These are phyloP conservation scores for Thalassiosira livingstoniorum DNA, from an alignment of 352 stramenopile species.

Conservation along the genomic window DNA sequence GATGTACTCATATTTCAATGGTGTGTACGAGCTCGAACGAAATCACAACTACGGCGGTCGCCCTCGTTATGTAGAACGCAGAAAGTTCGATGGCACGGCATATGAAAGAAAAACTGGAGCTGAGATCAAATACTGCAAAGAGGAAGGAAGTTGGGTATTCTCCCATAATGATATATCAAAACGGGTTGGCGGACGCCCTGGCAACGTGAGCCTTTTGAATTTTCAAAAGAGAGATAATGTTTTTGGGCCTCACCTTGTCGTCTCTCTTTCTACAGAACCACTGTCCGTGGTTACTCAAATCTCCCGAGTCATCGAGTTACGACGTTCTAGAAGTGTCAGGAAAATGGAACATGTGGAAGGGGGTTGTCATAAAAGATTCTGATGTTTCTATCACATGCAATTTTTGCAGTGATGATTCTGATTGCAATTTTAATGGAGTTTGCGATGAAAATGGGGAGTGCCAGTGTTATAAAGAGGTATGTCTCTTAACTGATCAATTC, in stretches of 20 bases:
- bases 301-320: slow-evolving; percentile 15
- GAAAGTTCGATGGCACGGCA: slow-evolving; percentile 16
- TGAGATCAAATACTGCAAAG: slow-evolving; percentile 41
- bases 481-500: neutral
- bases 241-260: neutral
- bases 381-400: neutral
- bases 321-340: slow-evolving; percentile 27
- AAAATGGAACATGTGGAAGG: slow-evolving; percentile 27
- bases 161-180: slow-evolving; percentile 38
- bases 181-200: too few relatives aligned
- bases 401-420: slow-evolving; percentile 1
- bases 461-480: neutral
- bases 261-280: slow-evolving; percentile 4
- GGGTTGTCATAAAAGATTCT: neutral
- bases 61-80: slow-evolving; percentile 32
- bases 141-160: slow-evolving; percentile 34
- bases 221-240: neutral
- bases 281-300: slow-evolving; percentile 28
- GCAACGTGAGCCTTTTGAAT: neutral
- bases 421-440: slow-evolving; percentile 34
- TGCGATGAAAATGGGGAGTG: slow-evolving; percentile 23
- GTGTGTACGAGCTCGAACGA: slow-evolving; percentile 24
- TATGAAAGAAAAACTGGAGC: slow-evolving; percentile 11
- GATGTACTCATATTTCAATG: slow-evolving; percentile 53
- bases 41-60: slow-evolving; percentile 4